phyloP scores from a whole-genome alignment of 179 eudicot species.

The Patellifolia procumbens region DNA sequence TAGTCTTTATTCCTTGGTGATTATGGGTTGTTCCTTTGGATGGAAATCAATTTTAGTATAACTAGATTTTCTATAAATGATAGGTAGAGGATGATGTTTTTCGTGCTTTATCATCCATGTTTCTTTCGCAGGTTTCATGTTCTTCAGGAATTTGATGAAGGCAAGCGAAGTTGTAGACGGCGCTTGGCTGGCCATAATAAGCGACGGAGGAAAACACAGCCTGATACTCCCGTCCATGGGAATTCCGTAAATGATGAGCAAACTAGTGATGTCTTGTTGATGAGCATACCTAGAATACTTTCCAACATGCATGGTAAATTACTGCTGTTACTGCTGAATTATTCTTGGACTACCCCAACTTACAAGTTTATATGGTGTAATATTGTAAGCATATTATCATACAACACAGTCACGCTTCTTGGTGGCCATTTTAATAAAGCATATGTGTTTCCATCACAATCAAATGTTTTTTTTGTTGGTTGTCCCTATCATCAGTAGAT shows the following conservation, averaged over 20 bases:
- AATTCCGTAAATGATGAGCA: constrained; percentile 50
- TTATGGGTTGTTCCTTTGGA: not conserved
- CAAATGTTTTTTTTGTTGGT: not conserved
- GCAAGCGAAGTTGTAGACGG: too few relatives aligned
- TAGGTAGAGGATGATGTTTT: too few relatives aligned
- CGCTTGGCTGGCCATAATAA: too few relatives aligned
- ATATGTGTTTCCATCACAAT: not conserved
- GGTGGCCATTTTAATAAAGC: not conserved
- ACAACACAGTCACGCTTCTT: not conserved
- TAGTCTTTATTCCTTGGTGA: constrained; percentile 10
- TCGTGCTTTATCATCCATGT: not conserved
- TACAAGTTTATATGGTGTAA: not conserved
- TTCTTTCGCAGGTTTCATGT: constrained; percentile 66
- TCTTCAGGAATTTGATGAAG: constrained; percentile 88
- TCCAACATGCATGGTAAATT: too few relatives aligned
- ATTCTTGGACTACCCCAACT: not conserved
- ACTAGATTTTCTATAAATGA: not conserved
- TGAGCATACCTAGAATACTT: constrained; percentile 61
- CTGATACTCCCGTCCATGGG: constrained; percentile 47
- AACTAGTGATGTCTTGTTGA: constrained; percentile 56
- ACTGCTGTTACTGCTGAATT: too few relatives aligned
- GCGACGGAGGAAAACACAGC: constrained; percentile 85
- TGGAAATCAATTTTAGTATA: not conserved
- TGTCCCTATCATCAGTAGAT: not conserved
- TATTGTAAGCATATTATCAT: not conserved